Evolutionary conservation across 2,329 filamentous ascomycete genomes (phyloP).

Genomic region (Huntiella decipiens): DNA sequence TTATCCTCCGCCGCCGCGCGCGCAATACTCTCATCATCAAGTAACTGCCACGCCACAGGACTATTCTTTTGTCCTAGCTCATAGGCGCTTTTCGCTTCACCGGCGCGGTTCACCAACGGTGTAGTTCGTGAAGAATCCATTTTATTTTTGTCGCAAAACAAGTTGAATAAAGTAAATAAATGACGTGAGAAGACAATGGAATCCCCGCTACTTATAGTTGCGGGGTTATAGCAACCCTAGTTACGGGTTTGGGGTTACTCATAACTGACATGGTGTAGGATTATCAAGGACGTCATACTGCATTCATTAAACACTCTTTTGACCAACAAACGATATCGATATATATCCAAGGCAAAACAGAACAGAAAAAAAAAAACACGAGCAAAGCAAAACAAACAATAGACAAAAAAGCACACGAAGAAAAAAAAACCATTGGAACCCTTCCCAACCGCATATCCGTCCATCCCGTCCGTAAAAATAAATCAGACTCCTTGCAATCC

Average conservation of each 20-base stretch:
- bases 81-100: constrained; percentile 28
- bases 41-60: constrained; percentile 78
- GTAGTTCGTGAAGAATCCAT: background rate
- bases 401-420: background rate
- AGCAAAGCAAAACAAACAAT: constrained; percentile 3
- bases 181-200: no score
- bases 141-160: background rate
- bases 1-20: constrained; percentile 68
- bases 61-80: constrained; percentile 61
- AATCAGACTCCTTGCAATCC: background rate
- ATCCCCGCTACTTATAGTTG: no score
- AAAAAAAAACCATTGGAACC: constrained; percentile 4
- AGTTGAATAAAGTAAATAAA: no score
- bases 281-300: no score
- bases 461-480: background rate
- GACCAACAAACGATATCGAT: background rate
- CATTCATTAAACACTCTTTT: no score
- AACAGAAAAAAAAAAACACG: constrained; percentile 5
- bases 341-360: background rate
- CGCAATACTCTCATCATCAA: constrained; percentile 57
- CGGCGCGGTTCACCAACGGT: constrained; percentile 18
- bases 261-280: no score
- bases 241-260: no score
- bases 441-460: constrained; percentile 1
- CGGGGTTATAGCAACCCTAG: no score